These are phyloP conservation scores for Aspergillus tamarii DNA, from an alignment of 2,329 filamentous ascomycete species.

Conservation along the genomic window DNA sequence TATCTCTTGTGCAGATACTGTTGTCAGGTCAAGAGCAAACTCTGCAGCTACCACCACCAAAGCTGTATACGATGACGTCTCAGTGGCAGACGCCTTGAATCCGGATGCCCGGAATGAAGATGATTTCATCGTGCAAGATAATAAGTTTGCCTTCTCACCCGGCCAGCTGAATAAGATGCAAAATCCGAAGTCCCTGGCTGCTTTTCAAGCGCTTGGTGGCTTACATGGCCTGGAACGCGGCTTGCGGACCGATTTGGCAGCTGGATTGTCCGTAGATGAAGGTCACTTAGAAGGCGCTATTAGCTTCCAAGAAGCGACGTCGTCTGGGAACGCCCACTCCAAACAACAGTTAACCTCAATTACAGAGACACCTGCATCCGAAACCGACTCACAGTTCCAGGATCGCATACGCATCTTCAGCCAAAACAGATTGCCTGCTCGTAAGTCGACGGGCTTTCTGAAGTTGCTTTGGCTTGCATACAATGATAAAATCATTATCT, in stretches of 20 bases:
- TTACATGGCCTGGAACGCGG: constrained; percentile 77
- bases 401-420: constrained; percentile 65
- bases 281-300: constrained; percentile 65
- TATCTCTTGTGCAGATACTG: constrained; percentile 38
- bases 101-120: constrained; percentile 76
- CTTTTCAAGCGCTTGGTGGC: constrained; percentile 80
- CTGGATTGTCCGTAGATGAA: constrained; percentile 80
- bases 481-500: constrained; percentile 73
- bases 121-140: constrained; percentile 76
- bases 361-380: constrained; percentile 13
- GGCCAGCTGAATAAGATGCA: constrained; percentile 85
- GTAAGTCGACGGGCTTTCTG: constrained; percentile 65
- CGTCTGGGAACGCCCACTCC: constrained; percentile 21
- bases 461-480: constrained; percentile 69
- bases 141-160: constrained; percentile 78
- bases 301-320: constrained; percentile 71
- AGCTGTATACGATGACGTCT: constrained; percentile 41
- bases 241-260: constrained; percentile 69
- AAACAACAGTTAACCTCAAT: constrained; percentile 9
- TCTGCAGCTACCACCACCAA: constrained; percentile 33
- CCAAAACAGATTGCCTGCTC: constrained; percentile 65
- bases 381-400: constrained; percentile 42
- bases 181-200: constrained; percentile 83
- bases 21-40: constrained; percentile 37
- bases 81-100: constrained; percentile 63